phyloP scores from a whole-genome alignment of 176 grass and related monocot species.

The Eleusine indica region DNA sequence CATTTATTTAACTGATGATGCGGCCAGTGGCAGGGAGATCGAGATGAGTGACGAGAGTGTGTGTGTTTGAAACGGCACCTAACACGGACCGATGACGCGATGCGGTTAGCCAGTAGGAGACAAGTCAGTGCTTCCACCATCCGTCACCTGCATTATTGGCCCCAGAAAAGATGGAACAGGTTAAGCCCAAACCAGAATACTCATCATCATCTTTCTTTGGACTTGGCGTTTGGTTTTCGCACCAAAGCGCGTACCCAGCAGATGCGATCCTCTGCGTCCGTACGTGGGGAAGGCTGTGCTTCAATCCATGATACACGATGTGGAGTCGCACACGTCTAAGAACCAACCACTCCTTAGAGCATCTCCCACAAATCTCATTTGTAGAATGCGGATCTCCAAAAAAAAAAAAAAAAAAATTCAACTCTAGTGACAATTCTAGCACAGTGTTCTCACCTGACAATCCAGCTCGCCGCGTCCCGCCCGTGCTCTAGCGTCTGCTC shows the following conservation, averaged over 20 bases:
- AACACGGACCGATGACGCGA: background rate
- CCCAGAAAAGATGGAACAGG: background rate
- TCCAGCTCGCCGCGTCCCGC: no score
- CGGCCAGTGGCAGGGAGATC: background rate
- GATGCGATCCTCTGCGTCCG: background rate
- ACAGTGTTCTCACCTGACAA: no score
- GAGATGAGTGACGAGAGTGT: background rate
- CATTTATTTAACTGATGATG: background rate
- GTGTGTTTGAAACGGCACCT: slow-evolving; percentile 6
- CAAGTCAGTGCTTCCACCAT: background rate
- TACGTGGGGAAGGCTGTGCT: background rate
- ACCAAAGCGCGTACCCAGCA: background rate
- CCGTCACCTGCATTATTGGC: background rate
- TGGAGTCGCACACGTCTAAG: no score
- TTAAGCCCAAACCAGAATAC: background rate
- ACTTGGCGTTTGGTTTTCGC: background rate
- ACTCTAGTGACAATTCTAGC: no score
- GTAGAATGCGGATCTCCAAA: no score
- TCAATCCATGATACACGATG: background rate
- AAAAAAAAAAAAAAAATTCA: no score
- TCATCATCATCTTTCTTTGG: background rate
- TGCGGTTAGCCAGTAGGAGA: background rate
- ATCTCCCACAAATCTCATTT: no score
- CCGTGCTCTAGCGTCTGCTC: no score
- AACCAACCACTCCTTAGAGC: no score